Conservation (phyloP, 2,329 filamentous ascomycete species). For the Colletotrichum spinosum region DNA sequence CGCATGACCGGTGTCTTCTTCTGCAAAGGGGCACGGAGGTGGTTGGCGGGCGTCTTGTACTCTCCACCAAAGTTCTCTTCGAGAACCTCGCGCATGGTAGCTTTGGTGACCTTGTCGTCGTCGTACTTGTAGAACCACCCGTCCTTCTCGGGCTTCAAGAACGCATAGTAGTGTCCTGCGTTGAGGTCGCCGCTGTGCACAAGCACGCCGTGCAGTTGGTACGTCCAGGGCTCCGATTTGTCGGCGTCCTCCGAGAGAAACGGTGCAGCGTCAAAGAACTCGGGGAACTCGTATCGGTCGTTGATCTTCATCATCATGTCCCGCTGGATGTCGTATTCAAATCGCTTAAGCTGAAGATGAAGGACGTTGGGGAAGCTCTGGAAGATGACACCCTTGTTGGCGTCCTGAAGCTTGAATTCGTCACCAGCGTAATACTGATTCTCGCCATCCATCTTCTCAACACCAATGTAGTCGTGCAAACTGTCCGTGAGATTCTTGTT, state of each 20-base stretch:
- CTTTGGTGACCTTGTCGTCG: constrained; percentile 95
- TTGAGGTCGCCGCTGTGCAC: constrained; percentile 98
- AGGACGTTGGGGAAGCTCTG: constrained; percentile 93
- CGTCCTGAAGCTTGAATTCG: constrained; percentile 92
- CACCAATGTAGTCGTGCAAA: constrained; percentile 95
- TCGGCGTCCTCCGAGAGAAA: constrained; percentile 90
- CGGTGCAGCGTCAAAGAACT: constrained; percentile 84
- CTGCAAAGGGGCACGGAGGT: constrained; percentile 57
- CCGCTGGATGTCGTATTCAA: constrained; percentile 96
- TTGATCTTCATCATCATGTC: constrained; percentile 99
- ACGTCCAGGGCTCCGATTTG: constrained; percentile 88
- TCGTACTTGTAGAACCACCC: constrained; percentile 98
- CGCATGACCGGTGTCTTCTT: constrained; percentile 71
- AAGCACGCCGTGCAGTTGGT: constrained; percentile 93
- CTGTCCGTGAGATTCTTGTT: constrained; percentile 95
- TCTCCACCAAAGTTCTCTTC: constrained; percentile 98
- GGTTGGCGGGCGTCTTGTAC: constrained; percentile 66
- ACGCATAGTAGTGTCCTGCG: constrained; percentile 98
- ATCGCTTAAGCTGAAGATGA: constrained; percentile 95
- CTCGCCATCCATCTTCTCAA: constrained; percentile 96
- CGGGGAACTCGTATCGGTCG: constrained; percentile 90
- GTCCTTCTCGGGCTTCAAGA: constrained; percentile 91
- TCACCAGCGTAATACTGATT: constrained; percentile 97
- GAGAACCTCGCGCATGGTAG: constrained; percentile 88
- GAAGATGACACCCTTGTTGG: constrained; percentile 98